phyloP scores from a whole-genome alignment of 73 alveolate genomes.

The Paramecium caudatum region DNA sequence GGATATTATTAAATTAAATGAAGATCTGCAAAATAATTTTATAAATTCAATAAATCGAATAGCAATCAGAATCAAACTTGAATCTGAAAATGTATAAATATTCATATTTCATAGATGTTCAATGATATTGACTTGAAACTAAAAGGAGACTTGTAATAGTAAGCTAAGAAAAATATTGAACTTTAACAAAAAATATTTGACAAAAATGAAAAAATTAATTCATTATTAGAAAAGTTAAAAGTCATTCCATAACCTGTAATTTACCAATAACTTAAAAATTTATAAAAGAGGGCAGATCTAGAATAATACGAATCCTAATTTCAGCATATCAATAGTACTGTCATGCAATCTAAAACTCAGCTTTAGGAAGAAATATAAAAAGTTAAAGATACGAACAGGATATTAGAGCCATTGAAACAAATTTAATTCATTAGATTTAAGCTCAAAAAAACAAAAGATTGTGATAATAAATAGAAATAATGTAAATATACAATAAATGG shows the following conservation, averaged over 20 bases:
- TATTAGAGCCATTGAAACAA: not conserved
- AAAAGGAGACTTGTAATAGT: not conserved
- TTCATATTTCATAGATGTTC: not conserved
- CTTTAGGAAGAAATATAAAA: not conserved
- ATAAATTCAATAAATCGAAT: not conserved
- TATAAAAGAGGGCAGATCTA: not conserved
- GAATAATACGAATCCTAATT: not conserved
- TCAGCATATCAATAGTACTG: not conserved
- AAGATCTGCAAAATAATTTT: not conserved
- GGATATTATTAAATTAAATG: not conserved
- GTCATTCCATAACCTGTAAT: not conserved
- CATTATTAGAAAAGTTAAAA: not conserved
- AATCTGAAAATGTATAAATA: not conserved
- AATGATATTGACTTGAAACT: not conserved
- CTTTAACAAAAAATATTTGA: not conserved
- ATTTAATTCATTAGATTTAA: not conserved
- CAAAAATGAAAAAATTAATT: constrained; percentile 6
- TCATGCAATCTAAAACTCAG: not conserved
- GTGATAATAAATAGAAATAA: no score
- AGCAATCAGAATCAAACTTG: not conserved
- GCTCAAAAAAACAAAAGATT: not conserved
- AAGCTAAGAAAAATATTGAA: not conserved
- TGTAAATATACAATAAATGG: no score
- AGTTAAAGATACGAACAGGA: not conserved
- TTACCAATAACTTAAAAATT: not conserved